These are phyloP conservation scores for Emmonsiellopsis sp. DNA, from an alignment of 2,329 filamentous ascomycete species.

Conservation along the genomic window DNA sequence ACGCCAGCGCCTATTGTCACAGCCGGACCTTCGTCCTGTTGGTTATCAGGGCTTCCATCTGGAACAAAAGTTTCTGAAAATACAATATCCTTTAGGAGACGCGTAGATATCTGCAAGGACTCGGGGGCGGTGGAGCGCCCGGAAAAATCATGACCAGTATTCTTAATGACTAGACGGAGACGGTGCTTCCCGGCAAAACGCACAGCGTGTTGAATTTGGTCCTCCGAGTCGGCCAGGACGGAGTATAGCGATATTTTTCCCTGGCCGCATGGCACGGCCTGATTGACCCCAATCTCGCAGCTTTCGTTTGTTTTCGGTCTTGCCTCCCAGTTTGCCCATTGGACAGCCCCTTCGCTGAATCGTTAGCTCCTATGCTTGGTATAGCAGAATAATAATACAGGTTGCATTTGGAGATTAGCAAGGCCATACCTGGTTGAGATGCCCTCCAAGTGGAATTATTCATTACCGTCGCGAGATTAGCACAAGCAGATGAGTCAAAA, in stretches of 20 bases:
- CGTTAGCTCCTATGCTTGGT: not conserved
- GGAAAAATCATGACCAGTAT: conserved; percentile 46
- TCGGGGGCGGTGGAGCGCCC: conserved; percentile 55
- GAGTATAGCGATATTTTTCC: conserved; percentile 17
- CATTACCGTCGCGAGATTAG: conserved; percentile 13
- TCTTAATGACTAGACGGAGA: conserved; percentile 40
- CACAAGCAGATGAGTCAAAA: conserved; percentile 40
- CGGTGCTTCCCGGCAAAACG: conserved; percentile 17
- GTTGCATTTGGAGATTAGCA: not conserved
- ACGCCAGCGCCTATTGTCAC: conserved; percentile 48
- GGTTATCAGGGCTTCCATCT: conserved; percentile 25
- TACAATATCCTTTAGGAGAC: conserved; percentile 22
- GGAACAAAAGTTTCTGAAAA: conserved; percentile 35
- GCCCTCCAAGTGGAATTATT: conserved; percentile 28
- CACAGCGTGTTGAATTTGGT: conserved; percentile 19
- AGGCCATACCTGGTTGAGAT: conserved; percentile 18
- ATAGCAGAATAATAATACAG: not conserved
- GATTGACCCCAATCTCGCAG: conserved; percentile 13
- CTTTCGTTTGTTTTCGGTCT: conserved; percentile 28
- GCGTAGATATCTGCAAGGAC: conserved; percentile 25
- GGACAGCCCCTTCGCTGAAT: conserved; percentile 18
- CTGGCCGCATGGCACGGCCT: not conserved
- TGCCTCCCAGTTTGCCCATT: conserved; percentile 32
- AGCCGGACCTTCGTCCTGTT: conserved; percentile 34
- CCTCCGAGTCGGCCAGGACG: conserved; percentile 23